These are phyloP conservation scores for Tranzscheliella williamsii DNA, from an alignment of 1,284 basidiomycete species.

Conservation along the genomic window DNA sequence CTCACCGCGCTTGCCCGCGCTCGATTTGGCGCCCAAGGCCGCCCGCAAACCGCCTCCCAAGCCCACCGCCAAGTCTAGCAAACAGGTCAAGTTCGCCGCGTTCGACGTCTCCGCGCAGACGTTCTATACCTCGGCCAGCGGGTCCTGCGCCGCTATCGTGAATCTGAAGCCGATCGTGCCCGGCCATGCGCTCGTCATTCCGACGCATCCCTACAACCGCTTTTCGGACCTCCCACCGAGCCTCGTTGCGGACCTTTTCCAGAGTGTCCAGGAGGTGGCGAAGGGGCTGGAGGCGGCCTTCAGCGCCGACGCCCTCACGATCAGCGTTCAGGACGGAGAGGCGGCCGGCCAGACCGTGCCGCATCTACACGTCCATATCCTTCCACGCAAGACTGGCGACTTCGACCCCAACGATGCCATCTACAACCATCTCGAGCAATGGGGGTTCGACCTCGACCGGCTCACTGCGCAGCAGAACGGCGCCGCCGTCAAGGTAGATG, in stretches of 20 bases:
- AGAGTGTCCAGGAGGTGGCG: conserved; percentile 46
- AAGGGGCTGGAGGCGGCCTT: conserved; percentile 43
- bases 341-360: conserved; percentile 52
- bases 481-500: conserved; percentile 12
- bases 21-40: not conserved
- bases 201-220: conserved; percentile 37
- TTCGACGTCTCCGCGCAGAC: conserved; percentile 45
- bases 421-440: conserved; percentile 43
- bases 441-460: conserved; percentile 39
- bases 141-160: conserved; percentile 41
- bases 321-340: conserved; percentile 55
- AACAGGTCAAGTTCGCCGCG: conserved; percentile 20
- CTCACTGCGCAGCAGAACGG: conserved; percentile 6
- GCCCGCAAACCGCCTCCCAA: not conserved
- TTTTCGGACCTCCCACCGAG: conserved; percentile 37
- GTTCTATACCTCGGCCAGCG: conserved; percentile 32
- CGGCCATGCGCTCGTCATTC: conserved; percentile 56
- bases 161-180: conserved; percentile 60
- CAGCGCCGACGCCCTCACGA: conserved; percentile 47
- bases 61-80: not conserved
- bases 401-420: conserved; percentile 53
- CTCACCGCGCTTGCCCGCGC: conserved; percentile 6
- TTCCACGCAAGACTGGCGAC: conserved; percentile 53
- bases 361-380: conserved; percentile 58
- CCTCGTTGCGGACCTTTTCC: conserved; percentile 42